These are phyloP conservation scores for Pyrenophora seminiperda DNA, from an alignment of 2,329 filamentous ascomycete genomes.

Conservation along the genomic window DNA sequence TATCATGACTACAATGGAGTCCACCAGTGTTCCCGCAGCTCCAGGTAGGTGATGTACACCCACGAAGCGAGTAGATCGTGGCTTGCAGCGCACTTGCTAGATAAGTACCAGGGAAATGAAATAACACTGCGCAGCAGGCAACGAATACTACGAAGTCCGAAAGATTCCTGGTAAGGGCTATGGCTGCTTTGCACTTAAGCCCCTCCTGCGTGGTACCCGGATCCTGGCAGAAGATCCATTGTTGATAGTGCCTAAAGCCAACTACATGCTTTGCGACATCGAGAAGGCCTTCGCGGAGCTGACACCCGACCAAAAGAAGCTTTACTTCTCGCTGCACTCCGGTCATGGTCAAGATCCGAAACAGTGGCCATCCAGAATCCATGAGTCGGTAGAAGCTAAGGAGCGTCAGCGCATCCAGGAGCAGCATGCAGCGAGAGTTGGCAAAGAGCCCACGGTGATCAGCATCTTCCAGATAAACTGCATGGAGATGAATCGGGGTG, in stretches of 20 bases:
- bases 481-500: constrained; percentile 43
- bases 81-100: too few relatives aligned
- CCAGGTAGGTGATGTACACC: too few relatives aligned
- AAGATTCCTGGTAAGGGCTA: constrained; percentile 48
- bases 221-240: constrained; percentile 50
- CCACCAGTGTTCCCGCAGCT: too few relatives aligned
- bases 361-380: constrained; percentile 36
- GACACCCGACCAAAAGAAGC: constrained; percentile 19
- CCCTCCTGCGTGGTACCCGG: constrained; percentile 46
- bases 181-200: constrained; percentile 48
- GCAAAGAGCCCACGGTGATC: constrained; percentile 24
- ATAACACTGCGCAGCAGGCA: constrained; percentile 8
- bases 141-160: constrained; percentile 39
- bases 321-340: constrained; percentile 39
- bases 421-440: constrained; percentile 40
- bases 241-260: constrained; percentile 38
- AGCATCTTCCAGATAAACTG: constrained; percentile 52
- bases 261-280: constrained; percentile 45
- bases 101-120: too few relatives aligned
- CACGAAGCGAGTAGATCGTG: too few relatives aligned
- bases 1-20: too few relatives aligned
- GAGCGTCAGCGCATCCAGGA: constrained; percentile 37
- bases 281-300: constrained; percentile 31
- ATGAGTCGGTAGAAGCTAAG: constrained; percentile 17
- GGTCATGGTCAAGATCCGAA: constrained; percentile 34